phyloP scores from a whole-genome alignment of 345 rosid species.

The Abelmoschus esculentus region DNA sequence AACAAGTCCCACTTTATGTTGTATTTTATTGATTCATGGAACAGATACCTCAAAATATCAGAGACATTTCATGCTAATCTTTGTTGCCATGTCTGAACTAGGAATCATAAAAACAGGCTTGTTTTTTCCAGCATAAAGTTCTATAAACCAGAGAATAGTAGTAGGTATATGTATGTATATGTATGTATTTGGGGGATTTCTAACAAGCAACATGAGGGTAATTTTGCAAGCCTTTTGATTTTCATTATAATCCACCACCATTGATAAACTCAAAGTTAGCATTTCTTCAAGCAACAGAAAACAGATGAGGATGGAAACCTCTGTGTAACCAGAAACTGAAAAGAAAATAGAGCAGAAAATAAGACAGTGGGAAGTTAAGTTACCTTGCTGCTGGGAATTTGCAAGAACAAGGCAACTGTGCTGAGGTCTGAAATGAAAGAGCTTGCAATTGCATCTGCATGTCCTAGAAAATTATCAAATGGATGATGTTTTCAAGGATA shows the following conservation, averaged over 20 bases:
- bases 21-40: too few species aligned
- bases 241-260: neutral
- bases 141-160: neutral
- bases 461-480: constrained; percentile 1
- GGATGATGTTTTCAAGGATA: neutral
- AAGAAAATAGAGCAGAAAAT: neutral
- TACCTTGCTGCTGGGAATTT: constrained; percentile 14
- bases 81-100: neutral
- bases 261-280: neutral
- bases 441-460: constrained; percentile 11
- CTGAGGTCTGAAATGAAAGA: constrained; percentile 12
- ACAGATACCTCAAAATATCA: neutral
- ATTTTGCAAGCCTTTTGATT: neutral
- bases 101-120: neutral
- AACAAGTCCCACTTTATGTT: too few species aligned
- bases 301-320: neutral
- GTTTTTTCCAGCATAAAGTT: neutral
- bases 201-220: neutral
- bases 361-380: neutral
- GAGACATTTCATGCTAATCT: neutral
- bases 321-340: neutral
- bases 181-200: neutral
- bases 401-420: neutral
- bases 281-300: neutral
- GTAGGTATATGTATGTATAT: neutral